A percentile compares a stretch with the other conserved stretches of the same genome.
Evolutionary conservation across 1,139 yeast species (phyloP).

Genomic region (Kurtzmaniella natalensis): DNA sequence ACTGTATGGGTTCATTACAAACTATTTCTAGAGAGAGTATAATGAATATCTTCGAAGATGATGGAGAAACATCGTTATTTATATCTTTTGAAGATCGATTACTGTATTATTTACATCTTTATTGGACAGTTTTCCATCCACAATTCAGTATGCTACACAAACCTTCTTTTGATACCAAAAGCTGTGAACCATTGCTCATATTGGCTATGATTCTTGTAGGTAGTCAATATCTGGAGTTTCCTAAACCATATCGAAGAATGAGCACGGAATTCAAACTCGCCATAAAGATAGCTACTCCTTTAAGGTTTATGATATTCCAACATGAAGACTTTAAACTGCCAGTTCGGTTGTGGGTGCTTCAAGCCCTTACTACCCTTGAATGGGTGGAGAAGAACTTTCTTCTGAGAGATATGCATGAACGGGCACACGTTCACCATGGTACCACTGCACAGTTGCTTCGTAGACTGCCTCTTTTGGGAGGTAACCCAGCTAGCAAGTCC

Average conservation of each 20-base stretch:
- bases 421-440: conserved; percentile 77
- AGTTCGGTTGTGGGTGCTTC: conserved; percentile 63
- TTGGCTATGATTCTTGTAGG: conserved; percentile 58
- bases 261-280: conserved; percentile 27
- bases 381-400: conserved; percentile 64
- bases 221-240: conserved; percentile 26
- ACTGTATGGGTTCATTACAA: conserved; percentile 17
- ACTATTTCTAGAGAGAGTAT: conserved; percentile 17
- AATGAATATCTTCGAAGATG: conserved; percentile 17
- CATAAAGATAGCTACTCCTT: conserved; percentile 50
- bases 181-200: conserved; percentile 49
- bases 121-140: conserved; percentile 59
- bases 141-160: conserved; percentile 59
- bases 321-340: conserved; percentile 58
- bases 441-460: conserved; percentile 68
- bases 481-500: conserved; percentile 42
- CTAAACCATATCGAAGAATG: conserved; percentile 11
- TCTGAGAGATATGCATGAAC: conserved; percentile 58
- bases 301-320: conserved; percentile 59
- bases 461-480: conserved; percentile 71
- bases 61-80: conserved; percentile 9
- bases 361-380: conserved; percentile 58
- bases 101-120: conserved; percentile 28
- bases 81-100: conserved; percentile 24
- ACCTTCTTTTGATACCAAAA: conserved; percentile 57